These are phyloP conservation scores for Dendrobium huoshanense DNA, from an alignment of 106 monocot genomes.

Conservation along the genomic window DNA sequence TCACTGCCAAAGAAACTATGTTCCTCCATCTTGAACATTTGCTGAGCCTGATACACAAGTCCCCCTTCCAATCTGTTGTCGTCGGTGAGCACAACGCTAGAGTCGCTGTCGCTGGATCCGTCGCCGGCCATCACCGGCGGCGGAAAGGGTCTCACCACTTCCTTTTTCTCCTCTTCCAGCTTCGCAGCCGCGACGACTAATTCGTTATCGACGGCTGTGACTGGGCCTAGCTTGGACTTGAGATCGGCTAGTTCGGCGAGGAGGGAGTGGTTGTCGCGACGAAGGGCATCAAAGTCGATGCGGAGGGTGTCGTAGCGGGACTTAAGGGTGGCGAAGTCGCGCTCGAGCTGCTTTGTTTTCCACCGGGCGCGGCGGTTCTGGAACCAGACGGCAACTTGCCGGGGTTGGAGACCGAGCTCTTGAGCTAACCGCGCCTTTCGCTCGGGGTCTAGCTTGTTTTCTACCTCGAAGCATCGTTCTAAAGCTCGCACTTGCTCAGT, in stretches of 20 bases:
- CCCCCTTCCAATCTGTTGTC: slow-evolving; percentile 2
- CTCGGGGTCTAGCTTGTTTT: slow-evolving; percentile 85
- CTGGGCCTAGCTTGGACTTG: background rate
- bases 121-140: slow-evolving; percentile 14
- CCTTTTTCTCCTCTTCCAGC: slow-evolving; percentile 12
- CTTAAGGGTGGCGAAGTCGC: slow-evolving; percentile 59
- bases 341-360: slow-evolving; percentile 90
- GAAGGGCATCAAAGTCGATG: slow-evolving; percentile 28
- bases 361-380: slow-evolving; percentile 92
- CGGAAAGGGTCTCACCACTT: background rate
- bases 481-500: slow-evolving; percentile 60
- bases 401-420: slow-evolving; percentile 78
- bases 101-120: slow-evolving; percentile 46
- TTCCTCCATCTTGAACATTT: slow-evolving; percentile 29
- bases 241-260: slow-evolving; percentile 29
- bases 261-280: slow-evolving; percentile 17
- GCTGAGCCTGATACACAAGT: slow-evolving; percentile 15
- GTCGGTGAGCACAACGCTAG: slow-evolving; percentile 29
- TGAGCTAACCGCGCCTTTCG: slow-evolving; percentile 63
- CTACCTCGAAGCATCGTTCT: slow-evolving; percentile 78
- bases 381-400: slow-evolving; percentile 93
- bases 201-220: slow-evolving; percentile 4
- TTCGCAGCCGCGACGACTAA: slow-evolving; percentile 3
- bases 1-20: slow-evolving; percentile 18
- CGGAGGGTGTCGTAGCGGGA: slow-evolving; percentile 40